phyloP scores from a whole-genome alignment of 192 early-diverging fungal genomes.

The Backusella luteola region DNA sequence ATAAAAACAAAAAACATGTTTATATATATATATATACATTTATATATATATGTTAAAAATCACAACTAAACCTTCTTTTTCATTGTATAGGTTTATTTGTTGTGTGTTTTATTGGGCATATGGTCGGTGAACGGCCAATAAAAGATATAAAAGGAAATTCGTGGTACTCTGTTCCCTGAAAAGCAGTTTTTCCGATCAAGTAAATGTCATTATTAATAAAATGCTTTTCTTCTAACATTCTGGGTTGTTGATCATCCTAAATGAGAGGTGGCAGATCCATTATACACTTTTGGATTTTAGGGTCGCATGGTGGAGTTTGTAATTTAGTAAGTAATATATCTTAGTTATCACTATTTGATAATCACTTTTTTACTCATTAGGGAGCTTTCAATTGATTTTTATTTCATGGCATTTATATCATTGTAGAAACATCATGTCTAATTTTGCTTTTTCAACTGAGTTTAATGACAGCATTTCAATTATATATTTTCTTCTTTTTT shows the following conservation, averaged over 20 bases:
- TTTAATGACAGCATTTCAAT: background rate
- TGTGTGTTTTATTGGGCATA: background rate
- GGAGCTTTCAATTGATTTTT: background rate
- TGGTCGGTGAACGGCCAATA: background rate
- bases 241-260: no score
- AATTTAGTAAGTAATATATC: background rate
- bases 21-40: no score
- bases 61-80: background rate
- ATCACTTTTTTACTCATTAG: no score
- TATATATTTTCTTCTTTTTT: background rate
- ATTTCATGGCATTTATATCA: background rate
- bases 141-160: background rate
- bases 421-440: no score
- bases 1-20: background rate
- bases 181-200: background rate
- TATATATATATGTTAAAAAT: background rate
- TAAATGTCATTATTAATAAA: background rate
- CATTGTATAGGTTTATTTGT: background rate
- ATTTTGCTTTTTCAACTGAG: background rate
- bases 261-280: background rate
- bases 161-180: background rate
- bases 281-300: background rate
- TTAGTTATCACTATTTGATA: no score
- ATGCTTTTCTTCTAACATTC: background rate
- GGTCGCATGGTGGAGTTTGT: background rate